These are phyloP conservation scores for Podospora sp. DNA, from an alignment of 495 filamentous ascomycete species.

Conservation along the genomic window DNA sequence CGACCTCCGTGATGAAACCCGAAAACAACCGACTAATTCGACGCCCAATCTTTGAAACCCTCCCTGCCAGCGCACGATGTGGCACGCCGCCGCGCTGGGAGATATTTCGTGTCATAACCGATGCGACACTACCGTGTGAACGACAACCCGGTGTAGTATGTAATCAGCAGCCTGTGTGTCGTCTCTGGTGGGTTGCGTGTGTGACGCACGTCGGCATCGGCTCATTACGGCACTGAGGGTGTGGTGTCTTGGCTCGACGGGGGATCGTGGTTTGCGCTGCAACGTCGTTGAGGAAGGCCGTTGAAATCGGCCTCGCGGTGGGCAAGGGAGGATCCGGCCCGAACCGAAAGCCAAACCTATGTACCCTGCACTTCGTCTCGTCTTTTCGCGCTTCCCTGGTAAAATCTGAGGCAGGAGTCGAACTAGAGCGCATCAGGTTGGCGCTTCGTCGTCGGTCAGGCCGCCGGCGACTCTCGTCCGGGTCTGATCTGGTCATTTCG, in stretches of 20 bases:
- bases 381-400: not conserved
- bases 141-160: not conserved
- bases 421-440: not conserved
- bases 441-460: not conserved
- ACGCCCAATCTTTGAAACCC: not conserved
- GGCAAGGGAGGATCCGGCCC: not conserved
- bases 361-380: not conserved
- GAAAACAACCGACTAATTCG: not conserved
- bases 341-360: not conserved
- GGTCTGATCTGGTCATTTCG: not conserved
- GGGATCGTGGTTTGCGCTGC: not conserved
- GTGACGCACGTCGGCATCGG: not conserved
- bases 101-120: not conserved
- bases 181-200: not conserved
- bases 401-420: not conserved
- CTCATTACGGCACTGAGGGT: conserved; percentile 2
- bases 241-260: not conserved
- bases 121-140: not conserved
- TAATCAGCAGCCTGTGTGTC: not conserved
- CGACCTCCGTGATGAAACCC: not conserved
- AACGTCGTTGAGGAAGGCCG: conserved; percentile 3
- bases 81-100: not conserved
- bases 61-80: not conserved
- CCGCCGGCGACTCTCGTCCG: not conserved
- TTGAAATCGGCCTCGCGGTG: not conserved